Base-by-base conservation (phyloP, 306 rosid genomes). In the Trifolium pratense region DNA sequence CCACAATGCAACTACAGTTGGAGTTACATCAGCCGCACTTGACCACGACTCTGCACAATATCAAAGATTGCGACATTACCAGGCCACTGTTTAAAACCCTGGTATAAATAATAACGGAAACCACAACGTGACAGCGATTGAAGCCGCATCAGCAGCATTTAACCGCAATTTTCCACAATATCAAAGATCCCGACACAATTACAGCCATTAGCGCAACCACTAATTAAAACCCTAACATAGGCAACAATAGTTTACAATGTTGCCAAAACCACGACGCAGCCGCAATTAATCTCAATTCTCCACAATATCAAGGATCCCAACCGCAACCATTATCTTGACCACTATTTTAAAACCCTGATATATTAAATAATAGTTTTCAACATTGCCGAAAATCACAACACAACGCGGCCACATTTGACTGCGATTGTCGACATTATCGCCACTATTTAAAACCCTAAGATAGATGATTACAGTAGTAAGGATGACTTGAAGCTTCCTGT, bases 401-500 rank as follows among this genome's bases (percentile, higher is more conserved):
- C 10, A 36, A 36, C 7, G 13, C 4, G 15, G 1, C 13, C 15
- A 3, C 5, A 10, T 42, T 42, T 2, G 13, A 40, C 14, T 40
- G 14, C 5, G 1, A 42, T 12, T 42, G 15, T 17, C 11, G n/a
- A 29, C 32, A 29, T 3, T 26, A 26, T 3, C 5, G 31, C 31
- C 31, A 0, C 43, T 9, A 49, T 13, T 57, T 57, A 57, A 57
- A 57, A 23, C 34, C 34, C 32, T 56, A 12, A 55, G 62, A 75
- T 20, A 68, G 75, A 68, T 53, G 52, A 42, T 75, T 80, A 78
- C 97, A 75, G 89, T 87, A 39, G 96, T 88, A 26, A 93, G 89
- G 62, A 93, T 89, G 29, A 93, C 98, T 85, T 89, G 92, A 62
- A 93, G 82, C 65, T 88, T 91, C 69, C 93, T 78, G 75, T 83